Evolutionary conservation across 208 protist species (phyloP), one percentile per base, ranked within the genome.

Genomic region (Naegleria fowleri): DNA sequence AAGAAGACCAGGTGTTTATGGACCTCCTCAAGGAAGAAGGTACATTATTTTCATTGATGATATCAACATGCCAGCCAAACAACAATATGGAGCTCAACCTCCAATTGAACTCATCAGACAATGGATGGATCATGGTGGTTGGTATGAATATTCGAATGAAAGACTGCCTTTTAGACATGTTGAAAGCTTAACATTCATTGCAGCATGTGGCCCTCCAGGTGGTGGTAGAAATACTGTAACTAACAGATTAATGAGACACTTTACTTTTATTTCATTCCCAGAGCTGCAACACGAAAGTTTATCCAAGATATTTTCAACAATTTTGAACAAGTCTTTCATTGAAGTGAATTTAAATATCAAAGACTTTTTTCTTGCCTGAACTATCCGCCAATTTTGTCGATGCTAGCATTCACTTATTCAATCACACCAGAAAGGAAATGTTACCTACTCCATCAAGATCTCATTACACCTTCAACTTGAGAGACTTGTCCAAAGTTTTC

Each of bases 381-480:
- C 94, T 96, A 92, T 90, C 97, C 5, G 75, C 83, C 85, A 92
- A 94, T 9, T 86, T 99, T 36, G 96, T 99, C 41, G 92, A 94
- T 33, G 95, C 98, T 33, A 98, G 98, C 29, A 98, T 99, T 88
- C 94, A 96, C 4, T 93, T 99, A 5, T 99, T 99, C 94, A 95
- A 98, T 92, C 96, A 93, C 22, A 97, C 98, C 55, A 93, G 93
- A 84, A 93, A 94, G 52, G 97, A 98, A 92, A 95, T 99, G 38
- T 96, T 98, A 38, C 99, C 99, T 48, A 99, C 98, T 0, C 98
- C 98, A 5, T 90, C 96, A 7, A 98, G 98, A 55, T 96, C 97
- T n/a, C 99, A 99, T 94, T 99, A 99, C 94, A 98, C 98, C 25
- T 99, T 99, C 95, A 99, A 99, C 93, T 91, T 99, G 83, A 96